A percentile compares a stretch with the other conserved stretches of the same genome.
Evolutionary conservation across 176 grass and related monocot genomes (phyloP).

Genomic region (Triticum monococcum): DNA sequence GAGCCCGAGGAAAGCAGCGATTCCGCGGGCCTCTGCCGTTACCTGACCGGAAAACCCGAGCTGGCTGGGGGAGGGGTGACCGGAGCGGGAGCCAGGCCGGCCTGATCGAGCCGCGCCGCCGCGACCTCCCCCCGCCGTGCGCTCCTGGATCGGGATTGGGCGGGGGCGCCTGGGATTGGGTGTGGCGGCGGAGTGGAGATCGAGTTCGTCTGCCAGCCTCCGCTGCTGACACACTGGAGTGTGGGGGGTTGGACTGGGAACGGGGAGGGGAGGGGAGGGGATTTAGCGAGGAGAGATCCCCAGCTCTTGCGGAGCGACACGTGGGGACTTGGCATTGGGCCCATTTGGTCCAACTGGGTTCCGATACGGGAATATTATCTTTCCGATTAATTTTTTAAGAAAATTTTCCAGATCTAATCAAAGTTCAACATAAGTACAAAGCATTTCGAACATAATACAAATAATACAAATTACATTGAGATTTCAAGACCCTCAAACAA

Average conservation of each 20-base stretch:
- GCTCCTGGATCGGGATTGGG: not conserved
- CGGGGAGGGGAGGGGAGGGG: not conserved
- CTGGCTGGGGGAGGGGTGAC: not conserved
- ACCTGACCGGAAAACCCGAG: not conserved
- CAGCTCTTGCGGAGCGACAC: not conserved
- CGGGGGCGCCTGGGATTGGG: not conserved
- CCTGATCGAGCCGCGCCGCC: not conserved
- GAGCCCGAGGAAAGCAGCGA: not conserved
- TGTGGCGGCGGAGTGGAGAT: not conserved
- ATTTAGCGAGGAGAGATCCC: slow-evolving; percentile 9
- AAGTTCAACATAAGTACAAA: too few relatives aligned
- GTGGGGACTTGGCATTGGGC: not conserved
- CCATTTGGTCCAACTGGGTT: not conserved
- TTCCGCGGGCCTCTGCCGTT: not conserved
- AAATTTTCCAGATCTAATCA: too few relatives aligned
- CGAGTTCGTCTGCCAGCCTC: not conserved
- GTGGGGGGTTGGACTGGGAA: not conserved
- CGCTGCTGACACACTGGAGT: not conserved
- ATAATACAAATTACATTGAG: too few relatives aligned
- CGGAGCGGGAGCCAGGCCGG: not conserved
- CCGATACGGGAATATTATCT: not conserved
- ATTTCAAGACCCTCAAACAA: too few relatives aligned
- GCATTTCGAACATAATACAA: too few relatives aligned
- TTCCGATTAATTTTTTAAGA: too few relatives aligned
- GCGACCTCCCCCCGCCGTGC: not conserved